A percentile compares a stretch with the other conserved stretches of the same genome.
phyloP scores from a whole-genome alignment of 2,329 filamentous ascomycete genomes.

The Talaromyces sp. region DNA sequence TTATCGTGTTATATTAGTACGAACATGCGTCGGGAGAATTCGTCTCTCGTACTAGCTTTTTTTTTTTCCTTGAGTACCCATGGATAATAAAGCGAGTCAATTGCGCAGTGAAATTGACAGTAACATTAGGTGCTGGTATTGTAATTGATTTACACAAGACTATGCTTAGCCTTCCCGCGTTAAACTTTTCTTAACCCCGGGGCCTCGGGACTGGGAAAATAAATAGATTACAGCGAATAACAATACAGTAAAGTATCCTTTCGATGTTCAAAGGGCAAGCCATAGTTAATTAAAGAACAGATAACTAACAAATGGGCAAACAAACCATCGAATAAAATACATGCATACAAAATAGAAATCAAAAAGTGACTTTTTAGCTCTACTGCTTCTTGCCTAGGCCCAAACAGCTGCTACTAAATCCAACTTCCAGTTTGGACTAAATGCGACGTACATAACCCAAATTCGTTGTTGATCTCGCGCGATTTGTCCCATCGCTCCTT shows the following conservation, averaged over 20 bases:
- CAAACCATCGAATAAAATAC: neutral
- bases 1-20: slow-evolving; percentile 14
- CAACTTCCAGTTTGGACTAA: neutral
- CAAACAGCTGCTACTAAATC: neutral
- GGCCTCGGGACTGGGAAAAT: slow-evolving; percentile 10
- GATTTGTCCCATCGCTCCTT: neutral
- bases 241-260: neutral
- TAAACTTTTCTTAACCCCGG: slow-evolving; percentile 4
- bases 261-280: neutral
- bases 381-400: slow-evolving; percentile 2
- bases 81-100: neutral
- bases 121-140: neutral
- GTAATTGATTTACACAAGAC: slow-evolving; percentile 18
- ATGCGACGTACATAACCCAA: neutral
- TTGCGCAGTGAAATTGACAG: neutral
- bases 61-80: no score
- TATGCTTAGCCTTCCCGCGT: slow-evolving; percentile 21
- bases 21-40: slow-evolving; percentile 14
- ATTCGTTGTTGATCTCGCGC: slow-evolving; percentile 6
- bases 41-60: slow-evolving; percentile 11
- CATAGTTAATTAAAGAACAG: neutral
- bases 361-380: neutral
- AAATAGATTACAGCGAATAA: slow-evolving; percentile 9
- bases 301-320: neutral
- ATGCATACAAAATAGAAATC: neutral